Base-by-base conservation (phyloP, 495 filamentous ascomycete genomes). In the Penicillium herquei region DNA sequence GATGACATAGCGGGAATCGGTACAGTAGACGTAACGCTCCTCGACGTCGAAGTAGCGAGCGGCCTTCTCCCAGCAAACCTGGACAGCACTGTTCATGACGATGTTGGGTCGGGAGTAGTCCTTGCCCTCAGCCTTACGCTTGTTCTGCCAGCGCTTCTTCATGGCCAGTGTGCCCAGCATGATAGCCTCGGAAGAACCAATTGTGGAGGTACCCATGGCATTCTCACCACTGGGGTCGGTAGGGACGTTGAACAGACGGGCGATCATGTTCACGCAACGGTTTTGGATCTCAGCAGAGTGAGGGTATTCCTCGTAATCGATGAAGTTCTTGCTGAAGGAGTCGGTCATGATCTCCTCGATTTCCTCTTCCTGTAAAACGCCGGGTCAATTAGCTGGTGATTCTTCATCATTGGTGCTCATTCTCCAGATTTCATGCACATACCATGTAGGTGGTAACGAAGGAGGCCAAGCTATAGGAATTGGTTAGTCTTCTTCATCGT, bases 51-150 rank as follows among this genome's bases (percentile, higher is more conserved):
- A 95, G 76, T 96, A 96, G 30, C 92, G 81, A n/a, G 90, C 87
- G 0, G 92, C 92, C 73, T 96, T 96, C 76, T 96, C 91, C 91
- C 91, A 96, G 80, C 90, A 95, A 21, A 96, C 92, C 75, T 96
- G 92, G 1, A 96, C 92, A 31, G 92, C 91, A 18, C 88, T 87
- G 59, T 86, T 91, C 91, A 96, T 95, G 78, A 96, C 72, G 55
- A 96, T 87, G 74, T 96, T 96, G 43, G 92, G 92, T 11, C 76
- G 78, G 54, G 89, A 85, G 57, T 57, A 78, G 56, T 90, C 80
- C 75, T 92, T 91, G 51, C 90, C 90, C 33, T 79, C 87, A 32
- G 84, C 89, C 59, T 85, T 80, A 60, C 91, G 87, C 75, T 84
- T 83, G 68, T 92, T 91, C 75, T 90, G 85, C 92, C 92, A 96